Base-by-base conservation (phyloP, 2,329 filamentous ascomycete species). In the Zasmidium cellare region DNA sequence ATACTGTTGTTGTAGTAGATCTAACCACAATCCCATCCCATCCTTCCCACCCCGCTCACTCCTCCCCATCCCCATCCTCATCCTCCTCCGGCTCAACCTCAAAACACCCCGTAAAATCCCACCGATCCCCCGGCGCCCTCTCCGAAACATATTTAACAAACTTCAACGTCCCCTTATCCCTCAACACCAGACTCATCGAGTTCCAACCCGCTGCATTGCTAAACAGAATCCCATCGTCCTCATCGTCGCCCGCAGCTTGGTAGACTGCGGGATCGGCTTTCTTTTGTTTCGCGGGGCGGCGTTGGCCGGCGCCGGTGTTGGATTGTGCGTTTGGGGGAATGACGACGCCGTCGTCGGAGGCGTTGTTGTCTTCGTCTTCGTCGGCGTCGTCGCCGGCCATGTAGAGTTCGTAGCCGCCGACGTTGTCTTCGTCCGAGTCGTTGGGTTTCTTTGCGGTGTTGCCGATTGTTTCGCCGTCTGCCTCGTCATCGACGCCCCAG, bases 81-180 rank as follows among this genome's bases (percentile, higher is more conserved):
- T 81, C 81, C 14, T 72, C 74, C 7, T 71, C 70, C 46, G 63
- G 66, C 49, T 67, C 62, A 28, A 96, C 87, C 22, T 88, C 90
- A 73, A 90, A 91, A 31, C 86, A 86, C 0, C 87, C 94, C 48
- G 86, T 88, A 51, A 97, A 81, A 76, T 99, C 94, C 91, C 92
- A 97, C 46, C 94, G 83, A 76, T 97, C 94, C 0, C 94, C 94
- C 70, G 85, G 85, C 7, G 94, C 94, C 51, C 82, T 84, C 59
- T 82, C 82, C 75, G 89, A 96, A 20, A 99, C 89, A 74, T 97
- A 99, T 80, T 97, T 99, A 69, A 97, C 92, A 72, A 99, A 99
- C 73, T 91, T 88, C 71, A 99, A 80, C 14, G 89, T 88, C 14
- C 91, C 92, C 65, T 85, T 86, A 72, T 99, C 94, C 57, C 94